Evolutionary conservation across 768 basidiomycete species (phyloP), one percentile per base, ranked within the genome.

Genomic region (Vararia minispora): DNA sequence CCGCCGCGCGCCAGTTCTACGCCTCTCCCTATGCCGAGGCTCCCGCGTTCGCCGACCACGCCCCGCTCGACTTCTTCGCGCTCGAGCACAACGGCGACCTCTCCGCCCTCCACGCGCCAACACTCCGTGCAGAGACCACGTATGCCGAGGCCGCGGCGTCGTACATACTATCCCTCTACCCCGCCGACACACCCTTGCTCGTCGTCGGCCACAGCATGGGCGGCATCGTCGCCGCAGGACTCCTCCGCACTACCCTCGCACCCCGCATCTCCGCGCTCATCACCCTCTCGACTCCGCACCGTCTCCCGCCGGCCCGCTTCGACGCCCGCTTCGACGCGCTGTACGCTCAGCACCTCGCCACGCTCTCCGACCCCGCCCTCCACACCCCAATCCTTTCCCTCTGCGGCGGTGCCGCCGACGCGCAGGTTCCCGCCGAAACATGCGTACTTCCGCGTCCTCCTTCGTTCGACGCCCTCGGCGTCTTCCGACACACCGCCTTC

Each of bases 61-160:
- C 70, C 41, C 68, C 76, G 2, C 57, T 95, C 3, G 94, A 98
- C 58, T 75, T 97, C 52, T 99, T 82, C 54, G 71, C 50, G 87
- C 90, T 89, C 51, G 92, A 98, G 54, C 92, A 90, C 65, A 95
- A 97, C 52, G 95, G 97, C 58, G 95, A 97, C 51, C 74, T 97
- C 24, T 91, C 90, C 7, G 95, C 95, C 0, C 86, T 98, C 49
- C 89, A 97, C 60, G 88, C 88, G 0, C 71, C 81, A 0, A 98
- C 94, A 0, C 67, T 98, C 9, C 71, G 79, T 43, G 74, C 86
- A 4, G 83, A 99, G 59, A 82, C 78, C 16, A 57, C 65, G 20
- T 98, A 89, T 58, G 69, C 86, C 10, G 61, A 72, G 24, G 63
- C 68, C 29, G 80, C 82, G 11, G 74, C 95, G 41, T 58, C 64